Conservation (phyloP, 2,329 filamentous ascomycete species). For the Penicillium sp. region DNA sequence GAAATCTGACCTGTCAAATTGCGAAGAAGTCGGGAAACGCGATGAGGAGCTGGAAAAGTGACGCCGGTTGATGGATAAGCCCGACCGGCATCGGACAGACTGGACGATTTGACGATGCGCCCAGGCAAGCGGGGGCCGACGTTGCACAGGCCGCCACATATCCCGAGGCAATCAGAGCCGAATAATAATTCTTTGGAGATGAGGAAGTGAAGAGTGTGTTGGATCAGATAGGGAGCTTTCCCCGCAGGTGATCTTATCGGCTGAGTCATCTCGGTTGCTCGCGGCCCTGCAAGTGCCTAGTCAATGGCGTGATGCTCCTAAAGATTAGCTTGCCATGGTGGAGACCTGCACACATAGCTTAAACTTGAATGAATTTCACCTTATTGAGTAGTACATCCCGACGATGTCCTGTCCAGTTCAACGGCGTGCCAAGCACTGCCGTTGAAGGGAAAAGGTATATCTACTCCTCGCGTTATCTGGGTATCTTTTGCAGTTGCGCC, state of each 20-base stretch:
- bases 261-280: conserved; percentile 17
- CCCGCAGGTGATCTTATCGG: conserved; percentile 28
- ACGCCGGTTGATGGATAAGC: conserved; percentile 13
- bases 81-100: conserved; percentile 25
- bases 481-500: no score
- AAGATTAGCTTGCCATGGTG: no score
- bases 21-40: conserved; percentile 43
- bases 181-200: background rate
- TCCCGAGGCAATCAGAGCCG: conserved; percentile 5
- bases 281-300: background rate
- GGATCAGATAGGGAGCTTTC: conserved; percentile 26
- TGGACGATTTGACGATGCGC: conserved; percentile 21
- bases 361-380: no score
- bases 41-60: conserved; percentile 30
- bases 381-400: no score
- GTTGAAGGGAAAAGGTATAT: no score
- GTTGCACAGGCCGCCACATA: conserved; percentile 34
- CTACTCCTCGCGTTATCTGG: no score
- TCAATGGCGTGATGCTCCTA: background rate
- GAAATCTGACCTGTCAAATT: conserved; percentile 62
- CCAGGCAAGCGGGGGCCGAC: conserved; percentile 21
- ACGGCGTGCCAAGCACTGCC: no score
- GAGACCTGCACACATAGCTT: no score
- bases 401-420: no score
- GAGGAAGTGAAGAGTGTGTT: background rate